Conservation (phyloP, 2,329 filamentous ascomycete species). For the Fusarium armeniacum region DNA sequence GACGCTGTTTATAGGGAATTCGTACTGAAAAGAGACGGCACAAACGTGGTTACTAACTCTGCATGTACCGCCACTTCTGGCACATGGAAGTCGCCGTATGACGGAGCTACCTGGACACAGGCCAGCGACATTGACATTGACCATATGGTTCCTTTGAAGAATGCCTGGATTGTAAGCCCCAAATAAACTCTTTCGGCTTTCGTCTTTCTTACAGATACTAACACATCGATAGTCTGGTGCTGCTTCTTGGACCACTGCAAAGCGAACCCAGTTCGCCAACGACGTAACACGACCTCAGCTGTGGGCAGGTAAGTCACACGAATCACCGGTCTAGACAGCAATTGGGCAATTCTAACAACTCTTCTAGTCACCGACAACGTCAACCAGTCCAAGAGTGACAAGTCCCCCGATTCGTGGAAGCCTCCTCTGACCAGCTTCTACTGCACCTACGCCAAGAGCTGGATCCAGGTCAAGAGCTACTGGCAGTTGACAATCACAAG, state of each 20-base stretch:
- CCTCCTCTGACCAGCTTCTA: conserved; percentile 77
- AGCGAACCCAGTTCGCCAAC: conserved; percentile 80
- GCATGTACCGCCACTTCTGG: conserved; percentile 76
- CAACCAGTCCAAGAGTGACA: conserved; percentile 81
- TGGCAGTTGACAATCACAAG: conserved; percentile 77
- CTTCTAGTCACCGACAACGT: conserved; percentile 76
- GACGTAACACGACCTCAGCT: conserved; percentile 82
- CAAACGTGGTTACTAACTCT: conserved; percentile 68
- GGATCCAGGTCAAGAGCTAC: conserved; percentile 82
- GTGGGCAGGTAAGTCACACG: conserved; percentile 63
- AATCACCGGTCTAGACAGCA: no score
- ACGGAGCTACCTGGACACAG: conserved; percentile 77
- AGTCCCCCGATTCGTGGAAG: conserved; percentile 81
- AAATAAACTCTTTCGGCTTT: neutral
- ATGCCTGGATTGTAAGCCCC: conserved; percentile 77
- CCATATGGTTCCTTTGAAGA: conserved; percentile 84
- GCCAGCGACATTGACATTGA: conserved; percentile 84
- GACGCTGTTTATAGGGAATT: conserved; percentile 20
- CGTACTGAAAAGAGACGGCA: conserved; percentile 71
- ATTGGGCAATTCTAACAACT: neutral
- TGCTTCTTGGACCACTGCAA: conserved; percentile 75
- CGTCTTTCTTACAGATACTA: neutral
- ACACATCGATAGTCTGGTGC: conserved; percentile 72
- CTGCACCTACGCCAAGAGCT: conserved; percentile 83
- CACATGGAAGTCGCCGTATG: conserved; percentile 79